A percentile compares a stretch with the other conserved stretches of the same genome.
phyloP scores from a whole-genome alignment of 2,329 filamentous ascomycete genomes.

The Paramyrothecium sp. region DNA sequence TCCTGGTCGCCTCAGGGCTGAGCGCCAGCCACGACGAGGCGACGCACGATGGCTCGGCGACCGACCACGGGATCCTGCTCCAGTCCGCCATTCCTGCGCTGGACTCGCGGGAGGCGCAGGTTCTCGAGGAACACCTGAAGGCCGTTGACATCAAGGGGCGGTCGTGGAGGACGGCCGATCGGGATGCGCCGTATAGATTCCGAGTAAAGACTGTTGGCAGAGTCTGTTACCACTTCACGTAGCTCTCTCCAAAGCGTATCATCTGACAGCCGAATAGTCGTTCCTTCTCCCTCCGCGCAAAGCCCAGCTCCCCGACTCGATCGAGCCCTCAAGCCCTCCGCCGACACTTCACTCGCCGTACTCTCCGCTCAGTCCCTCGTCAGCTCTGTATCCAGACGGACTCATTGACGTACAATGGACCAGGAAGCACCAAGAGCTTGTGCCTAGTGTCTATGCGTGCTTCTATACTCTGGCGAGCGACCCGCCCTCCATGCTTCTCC shows the following conservation, averaged over 20 bases:
- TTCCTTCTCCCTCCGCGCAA: conserved; percentile 57
- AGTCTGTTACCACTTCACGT: conserved; percentile 52
- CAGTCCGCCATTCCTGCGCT: conserved; percentile 70
- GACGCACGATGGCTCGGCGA: conserved; percentile 47
- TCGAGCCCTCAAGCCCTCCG: conserved; percentile 44
- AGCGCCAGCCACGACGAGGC: conserved; percentile 37
- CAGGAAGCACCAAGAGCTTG: conserved; percentile 79
- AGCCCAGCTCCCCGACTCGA: conserved; percentile 50
- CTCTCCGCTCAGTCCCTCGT: conserved; percentile 83
- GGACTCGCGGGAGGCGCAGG: conserved; percentile 61
- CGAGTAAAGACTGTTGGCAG: conserved; percentile 74
- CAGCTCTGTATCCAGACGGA: conserved; percentile 84
- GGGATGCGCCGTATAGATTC: conserved; percentile 56
- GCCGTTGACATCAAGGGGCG: conserved; percentile 61
- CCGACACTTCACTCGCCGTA: conserved; percentile 82
- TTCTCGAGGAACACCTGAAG: conserved; percentile 65
- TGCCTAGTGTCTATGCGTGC: conserved; percentile 77
- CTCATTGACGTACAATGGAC: conserved; percentile 81
- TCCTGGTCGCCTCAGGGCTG: conserved; percentile 81
- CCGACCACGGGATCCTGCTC: conserved; percentile 60
- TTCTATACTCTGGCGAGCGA: conserved; percentile 79
- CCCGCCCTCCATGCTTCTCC: conserved; percentile 69
- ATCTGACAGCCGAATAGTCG: conserved; percentile 39
- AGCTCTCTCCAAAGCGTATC: conserved; percentile 13
- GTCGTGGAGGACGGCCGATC: conserved; percentile 65